Base-by-base conservation (phyloP, 2,329 filamentous ascomycete genomes). In the Fusarium agapanthi region DNA sequence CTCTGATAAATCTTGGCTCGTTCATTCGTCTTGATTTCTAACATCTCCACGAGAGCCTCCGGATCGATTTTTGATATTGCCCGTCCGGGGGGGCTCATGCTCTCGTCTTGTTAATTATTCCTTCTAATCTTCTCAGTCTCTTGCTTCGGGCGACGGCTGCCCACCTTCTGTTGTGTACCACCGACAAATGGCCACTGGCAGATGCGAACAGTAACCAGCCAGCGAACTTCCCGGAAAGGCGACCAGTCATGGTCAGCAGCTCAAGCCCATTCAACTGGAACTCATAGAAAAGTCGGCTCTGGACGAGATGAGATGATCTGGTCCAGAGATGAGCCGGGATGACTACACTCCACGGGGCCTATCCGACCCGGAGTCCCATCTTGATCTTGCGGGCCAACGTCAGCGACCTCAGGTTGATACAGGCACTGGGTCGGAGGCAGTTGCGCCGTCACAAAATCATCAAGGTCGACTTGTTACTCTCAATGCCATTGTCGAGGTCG, bases 351-450 rank as follows among this genome's bases (percentile, higher is more conserved):
- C 75, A 67, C 75, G 75, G 76, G 74, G 72, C 76, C 75, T 77
- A 75, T 77, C 76, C 75, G 76, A 77, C 75, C 76, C 72, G 75
- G 75, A 77, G 75, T 76, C 74, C 71, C 75, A 79, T 73, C 68
- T 80, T 71, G 79, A 80, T 73, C 69, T 74, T 70, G 76, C 76
- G 61, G 77, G 81, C 67, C 74, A 77, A 70, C 76, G 77, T 74
- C 79, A 79, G 61, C 84, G 88, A 68, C 84, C 86, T 70, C 86
- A 89, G 77, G 86, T 87, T 56, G 71, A 72, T 76, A 85, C 85
- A 76, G 85, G 87, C 69, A 86, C 88, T 74, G 85, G 87, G 75
- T 83, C 86, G 69, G 85, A 84, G 77, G 82, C 88, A 59, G 83
- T 84, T 63, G 81, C 82, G 66, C 79, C 88, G 53, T 81, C 88